phyloP scores from a whole-genome alignment of 805 yeast species.

The Zygosaccharomyces siamensis region DNA sequence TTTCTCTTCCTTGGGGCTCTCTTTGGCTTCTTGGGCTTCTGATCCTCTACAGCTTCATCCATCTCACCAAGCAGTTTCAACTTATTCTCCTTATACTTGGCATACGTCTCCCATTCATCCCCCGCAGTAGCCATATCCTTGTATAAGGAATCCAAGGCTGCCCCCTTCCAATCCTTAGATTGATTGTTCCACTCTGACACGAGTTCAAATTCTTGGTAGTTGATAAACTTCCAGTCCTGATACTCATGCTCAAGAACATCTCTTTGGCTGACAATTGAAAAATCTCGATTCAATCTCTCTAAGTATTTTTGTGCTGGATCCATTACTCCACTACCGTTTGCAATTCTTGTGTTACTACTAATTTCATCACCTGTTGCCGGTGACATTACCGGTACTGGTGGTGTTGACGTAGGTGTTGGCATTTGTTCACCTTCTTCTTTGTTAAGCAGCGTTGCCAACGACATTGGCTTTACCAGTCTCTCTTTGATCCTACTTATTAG shows the following conservation, averaged over 20 bases:
- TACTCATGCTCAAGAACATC: conserved; percentile 26
- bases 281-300: conserved; percentile 19
- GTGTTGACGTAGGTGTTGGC: conserved; percentile 5
- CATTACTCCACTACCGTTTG: conserved; percentile 1
- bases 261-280: conserved; percentile 19
- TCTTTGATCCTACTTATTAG: too few species aligned
- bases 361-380: conserved; percentile 4
- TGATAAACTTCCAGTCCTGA: conserved; percentile 35
- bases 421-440: conserved; percentile 23
- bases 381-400: background rate
- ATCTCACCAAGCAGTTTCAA: conserved; percentile 14
- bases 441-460: conserved; percentile 30
- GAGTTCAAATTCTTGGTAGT: conserved; percentile 35
- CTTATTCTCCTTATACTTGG: conserved; percentile 13
- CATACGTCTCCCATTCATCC: conserved; percentile 28
- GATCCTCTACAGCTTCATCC: conserved; percentile 6
- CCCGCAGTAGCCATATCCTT: conserved; percentile 19
- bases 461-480: conserved; percentile 16
- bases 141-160: conserved; percentile 16
- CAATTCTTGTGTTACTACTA: background rate
- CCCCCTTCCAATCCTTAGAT: conserved; percentile 25
- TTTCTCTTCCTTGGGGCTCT: conserved; percentile 4
- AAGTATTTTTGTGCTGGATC: conserved; percentile 14
- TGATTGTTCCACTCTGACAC: conserved; percentile 34
- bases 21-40: conserved; percentile 1